A percentile compares a stretch with the other conserved stretches of the same genome.
Evolutionary conservation across 768 basidiomycete genomes (phyloP).

Genomic region (Saitozyma sp.): DNA sequence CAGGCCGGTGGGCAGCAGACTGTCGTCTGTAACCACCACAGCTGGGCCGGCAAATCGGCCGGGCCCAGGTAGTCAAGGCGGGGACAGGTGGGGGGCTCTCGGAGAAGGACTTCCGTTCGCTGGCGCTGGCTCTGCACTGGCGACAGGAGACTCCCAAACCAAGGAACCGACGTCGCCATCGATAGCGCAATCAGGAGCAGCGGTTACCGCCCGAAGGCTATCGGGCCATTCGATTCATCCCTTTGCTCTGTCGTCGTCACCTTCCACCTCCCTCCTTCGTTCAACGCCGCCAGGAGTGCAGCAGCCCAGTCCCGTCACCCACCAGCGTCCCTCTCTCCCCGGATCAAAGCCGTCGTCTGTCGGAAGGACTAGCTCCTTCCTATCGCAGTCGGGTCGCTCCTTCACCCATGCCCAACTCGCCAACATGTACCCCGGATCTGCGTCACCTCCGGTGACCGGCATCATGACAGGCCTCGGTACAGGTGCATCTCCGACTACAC

Average conservation of each 20-base stretch:
- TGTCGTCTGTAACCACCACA: background rate
- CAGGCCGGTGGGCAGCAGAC: background rate
- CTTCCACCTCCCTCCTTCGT: conserved; percentile 36
- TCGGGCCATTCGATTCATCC: conserved; percentile 47
- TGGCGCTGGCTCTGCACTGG: conserved; percentile 2
- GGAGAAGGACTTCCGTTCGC: conserved; percentile 48
- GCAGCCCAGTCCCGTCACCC: conserved; percentile 2
- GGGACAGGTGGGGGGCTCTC: conserved; percentile 33
- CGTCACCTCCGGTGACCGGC: conserved; percentile 31
- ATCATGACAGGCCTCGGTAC: conserved; percentile 21
- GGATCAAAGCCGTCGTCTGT: conserved; percentile 32
- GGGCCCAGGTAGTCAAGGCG: conserved; percentile 7
- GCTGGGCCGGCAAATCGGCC: background rate
- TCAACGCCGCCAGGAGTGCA: conserved; percentile 17
- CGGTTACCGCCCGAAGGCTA: conserved; percentile 36
- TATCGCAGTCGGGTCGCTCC: conserved; percentile 51
- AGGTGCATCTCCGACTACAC: conserved; percentile 6
- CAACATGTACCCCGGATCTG: conserved; percentile 31
- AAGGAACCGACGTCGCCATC: conserved; percentile 13
- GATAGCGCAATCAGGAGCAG: conserved; percentile 20
- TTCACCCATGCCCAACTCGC: conserved; percentile 47
- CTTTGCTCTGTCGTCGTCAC: conserved; percentile 32
- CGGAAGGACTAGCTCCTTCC: conserved; percentile 46
- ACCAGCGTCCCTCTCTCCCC: conserved; percentile 10
- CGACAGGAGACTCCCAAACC: conserved; percentile 3